phyloP scores from a whole-genome alignment of 2,329 filamentous ascomycete species.

The Hypoxylon sp. region DNA sequence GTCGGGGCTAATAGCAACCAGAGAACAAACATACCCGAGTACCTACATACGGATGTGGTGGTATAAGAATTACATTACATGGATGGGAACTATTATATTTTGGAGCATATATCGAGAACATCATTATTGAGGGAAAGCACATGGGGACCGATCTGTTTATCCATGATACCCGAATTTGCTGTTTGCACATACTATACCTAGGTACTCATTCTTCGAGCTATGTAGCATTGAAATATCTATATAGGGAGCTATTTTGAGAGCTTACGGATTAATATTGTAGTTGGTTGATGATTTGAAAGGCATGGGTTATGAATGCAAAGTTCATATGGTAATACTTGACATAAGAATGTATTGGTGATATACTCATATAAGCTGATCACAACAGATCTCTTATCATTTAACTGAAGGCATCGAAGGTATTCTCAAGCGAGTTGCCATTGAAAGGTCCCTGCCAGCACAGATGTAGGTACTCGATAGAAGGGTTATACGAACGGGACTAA shows the following conservation, averaged over 20 bases:
- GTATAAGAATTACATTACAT: slow-evolving; percentile 29
- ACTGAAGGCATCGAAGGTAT: background rate
- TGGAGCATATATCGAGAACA: slow-evolving; percentile 26
- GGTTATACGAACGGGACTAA: background rate
- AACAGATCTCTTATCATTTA: background rate
- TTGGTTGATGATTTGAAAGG: background rate
- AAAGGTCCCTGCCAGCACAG: background rate
- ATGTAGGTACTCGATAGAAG: background rate
- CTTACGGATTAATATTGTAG: background rate
- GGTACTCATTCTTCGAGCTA: background rate
- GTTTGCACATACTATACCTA: slow-evolving; percentile 16
- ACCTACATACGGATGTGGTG: slow-evolving; percentile 3
- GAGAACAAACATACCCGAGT: background rate
- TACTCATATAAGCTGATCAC: too few relatives aligned
- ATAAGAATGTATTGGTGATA: too few relatives aligned
- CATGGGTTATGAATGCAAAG: background rate
- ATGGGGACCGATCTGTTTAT: slow-evolving; percentile 26
- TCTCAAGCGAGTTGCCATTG: background rate
- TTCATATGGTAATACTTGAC: background rate
- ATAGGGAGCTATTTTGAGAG: slow-evolving; percentile 1
- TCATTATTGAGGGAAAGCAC: slow-evolving; percentile 29
- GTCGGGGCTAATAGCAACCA: background rate
- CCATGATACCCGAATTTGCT: slow-evolving; percentile 39
- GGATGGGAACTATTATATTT: slow-evolving; percentile 18
- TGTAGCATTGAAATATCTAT: background rate